These are phyloP conservation scores for Trypanosoma vivax DNA, from an alignment of 208 protist genomes.

Conservation along the genomic window DNA sequence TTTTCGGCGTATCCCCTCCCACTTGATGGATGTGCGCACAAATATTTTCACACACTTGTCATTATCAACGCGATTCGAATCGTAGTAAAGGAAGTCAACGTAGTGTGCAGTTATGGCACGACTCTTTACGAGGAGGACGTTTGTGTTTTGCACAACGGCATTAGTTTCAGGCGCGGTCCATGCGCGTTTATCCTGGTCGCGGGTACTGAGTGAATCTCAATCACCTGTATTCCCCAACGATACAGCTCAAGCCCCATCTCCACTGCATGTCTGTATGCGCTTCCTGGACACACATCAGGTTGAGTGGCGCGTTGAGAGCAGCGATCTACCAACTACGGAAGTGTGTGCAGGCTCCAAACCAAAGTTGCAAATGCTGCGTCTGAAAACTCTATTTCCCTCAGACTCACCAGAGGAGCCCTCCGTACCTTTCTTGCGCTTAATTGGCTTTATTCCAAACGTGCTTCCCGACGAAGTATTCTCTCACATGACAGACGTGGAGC, in stretches of 20 bases:
- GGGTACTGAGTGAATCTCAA: no score
- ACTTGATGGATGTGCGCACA: no score
- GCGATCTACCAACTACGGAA: slow-evolving; percentile 1
- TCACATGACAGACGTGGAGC: slow-evolving; percentile 37
- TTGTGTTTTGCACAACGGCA: slow-evolving; percentile 10
- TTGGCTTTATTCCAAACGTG: slow-evolving; percentile 43
- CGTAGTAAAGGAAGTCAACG: no score
- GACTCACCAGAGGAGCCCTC: slow-evolving; percentile 4
- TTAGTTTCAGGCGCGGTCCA: not conserved
- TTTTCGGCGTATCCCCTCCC: no score
- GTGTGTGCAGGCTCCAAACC: slow-evolving; percentile 6
- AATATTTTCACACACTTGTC: no score
- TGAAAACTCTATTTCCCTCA: slow-evolving; percentile 21
- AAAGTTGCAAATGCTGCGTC: slow-evolving; percentile 33
- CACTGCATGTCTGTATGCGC: slow-evolving; percentile 13
- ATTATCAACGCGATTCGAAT: no score
- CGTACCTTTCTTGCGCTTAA: slow-evolving; percentile 47
- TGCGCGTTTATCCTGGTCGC: not conserved
- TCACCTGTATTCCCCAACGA: no score
- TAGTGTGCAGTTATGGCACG: no score
- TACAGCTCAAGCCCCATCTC: no score
- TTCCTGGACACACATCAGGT: slow-evolving; percentile 19
- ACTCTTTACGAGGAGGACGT: slow-evolving; percentile 8
- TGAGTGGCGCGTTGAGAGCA: slow-evolving; percentile 22
- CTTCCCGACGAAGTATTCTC: slow-evolving; percentile 23